Conservation (phyloP, 1,284 basidiomycete genomes). For the Boletellus deceptivus region DNA sequence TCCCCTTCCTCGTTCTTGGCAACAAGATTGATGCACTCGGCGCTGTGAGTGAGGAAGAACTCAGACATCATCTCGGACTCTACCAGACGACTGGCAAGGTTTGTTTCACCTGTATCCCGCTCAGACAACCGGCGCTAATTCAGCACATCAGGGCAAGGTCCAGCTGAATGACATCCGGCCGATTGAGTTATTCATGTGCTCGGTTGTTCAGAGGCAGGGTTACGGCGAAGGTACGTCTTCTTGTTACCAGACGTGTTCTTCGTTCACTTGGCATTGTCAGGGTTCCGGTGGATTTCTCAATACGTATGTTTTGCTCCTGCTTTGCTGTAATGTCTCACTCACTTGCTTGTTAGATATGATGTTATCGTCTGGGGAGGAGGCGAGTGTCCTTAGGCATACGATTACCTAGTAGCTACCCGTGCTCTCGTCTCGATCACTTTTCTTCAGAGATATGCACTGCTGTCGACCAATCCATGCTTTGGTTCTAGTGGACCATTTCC, state of each 20-base stretch:
- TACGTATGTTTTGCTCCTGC: slow-evolving; percentile 57
- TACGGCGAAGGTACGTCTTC: slow-evolving; percentile 84
- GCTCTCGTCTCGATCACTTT: slow-evolving; percentile 14
- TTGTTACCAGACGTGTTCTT: background rate
- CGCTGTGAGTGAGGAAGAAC: slow-evolving; percentile 96
- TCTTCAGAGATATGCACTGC: slow-evolving; percentile 10
- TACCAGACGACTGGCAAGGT: slow-evolving; percentile 99
- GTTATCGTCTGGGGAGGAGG: slow-evolving; percentile 2
- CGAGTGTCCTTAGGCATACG: slow-evolving; percentile 17
- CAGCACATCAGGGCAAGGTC: slow-evolving; percentile 78
- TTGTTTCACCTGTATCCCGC: slow-evolving; percentile 14
- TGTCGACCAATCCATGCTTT: slow-evolving; percentile 19
- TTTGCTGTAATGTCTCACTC: slow-evolving; percentile 9
- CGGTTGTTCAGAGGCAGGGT: slow-evolving; percentile 97
- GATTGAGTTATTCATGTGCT: slow-evolving; percentile 99
- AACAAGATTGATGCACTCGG: slow-evolving; percentile 99
- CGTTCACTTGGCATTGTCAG: slow-evolving; percentile 34
- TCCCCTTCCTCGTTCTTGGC: slow-evolving; percentile 97
- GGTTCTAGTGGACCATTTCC: slow-evolving; percentile 9
- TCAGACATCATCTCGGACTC: slow-evolving; percentile 92
- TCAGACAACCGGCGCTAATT: slow-evolving; percentile 2
- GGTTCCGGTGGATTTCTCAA: slow-evolving; percentile 98
- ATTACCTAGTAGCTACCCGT: slow-evolving; percentile 24
- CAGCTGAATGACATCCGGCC: slow-evolving; percentile 96
- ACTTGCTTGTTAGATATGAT: slow-evolving; percentile 30